Percentiles rank a stretch among this genome's conserved stretches.
Evolutionary conservation across 805 yeast genomes (phyloP).

Genomic region (Candida taoyuanica): DNA sequence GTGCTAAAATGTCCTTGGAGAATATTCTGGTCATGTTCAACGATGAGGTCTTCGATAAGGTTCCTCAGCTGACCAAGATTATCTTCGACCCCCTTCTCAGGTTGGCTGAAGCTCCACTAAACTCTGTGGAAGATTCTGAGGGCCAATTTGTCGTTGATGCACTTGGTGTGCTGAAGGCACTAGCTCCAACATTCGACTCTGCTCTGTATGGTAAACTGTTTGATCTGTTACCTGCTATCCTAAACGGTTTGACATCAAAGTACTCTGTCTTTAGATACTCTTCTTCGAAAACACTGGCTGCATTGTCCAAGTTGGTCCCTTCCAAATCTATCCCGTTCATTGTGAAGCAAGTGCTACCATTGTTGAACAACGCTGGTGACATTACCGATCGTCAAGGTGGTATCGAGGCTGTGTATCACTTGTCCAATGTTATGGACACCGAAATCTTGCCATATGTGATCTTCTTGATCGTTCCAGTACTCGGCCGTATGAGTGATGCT

Average conservation of each 20-base stretch:
- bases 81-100: conserved; percentile 62
- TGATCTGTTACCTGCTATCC: conserved; percentile 47
- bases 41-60: conserved; percentile 46
- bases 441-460: conserved; percentile 91
- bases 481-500: conserved; percentile 97
- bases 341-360: conserved; percentile 74
- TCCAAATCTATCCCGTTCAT: conserved; percentile 69
- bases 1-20: conserved; percentile 71
- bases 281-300: conserved; percentile 83
- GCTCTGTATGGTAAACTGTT: conserved; percentile 47
- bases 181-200: conserved; percentile 56
- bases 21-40: conserved; percentile 51
- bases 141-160: conserved; percentile 87
- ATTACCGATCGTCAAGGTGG: conserved; percentile 85
- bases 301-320: conserved; percentile 66
- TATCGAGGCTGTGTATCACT: conserved; percentile 83
- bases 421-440: conserved; percentile 80
- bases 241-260: conserved; percentile 55
- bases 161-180: conserved; percentile 72
- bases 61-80: conserved; percentile 62
- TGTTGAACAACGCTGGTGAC: conserved; percentile 71
- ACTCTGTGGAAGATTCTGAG: conserved; percentile 36
- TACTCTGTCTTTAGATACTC: conserved; percentile 84
- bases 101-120: conserved; percentile 28
- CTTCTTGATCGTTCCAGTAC: conserved; percentile 89